A percentile compares a stretch with the other conserved stretches of the same genome.
Conservation (phyloP, 305 asterid genomes). For the Solanum hybrid region DNA sequence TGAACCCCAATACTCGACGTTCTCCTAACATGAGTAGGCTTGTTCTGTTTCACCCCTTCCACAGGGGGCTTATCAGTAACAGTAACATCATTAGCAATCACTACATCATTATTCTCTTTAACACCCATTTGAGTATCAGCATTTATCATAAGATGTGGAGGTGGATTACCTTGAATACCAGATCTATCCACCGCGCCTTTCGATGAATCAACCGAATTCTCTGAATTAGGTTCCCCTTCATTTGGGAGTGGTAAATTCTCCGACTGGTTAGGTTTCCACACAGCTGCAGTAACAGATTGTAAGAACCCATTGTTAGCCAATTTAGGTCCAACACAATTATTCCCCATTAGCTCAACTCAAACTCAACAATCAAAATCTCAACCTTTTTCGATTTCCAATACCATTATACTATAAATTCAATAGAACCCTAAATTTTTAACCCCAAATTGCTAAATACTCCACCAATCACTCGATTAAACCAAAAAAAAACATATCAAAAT, state of each 20-base stretch:
- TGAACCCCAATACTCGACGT: conserved; percentile 33
- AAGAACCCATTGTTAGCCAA: conserved; percentile 53
- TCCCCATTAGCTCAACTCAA: conserved; percentile 33
- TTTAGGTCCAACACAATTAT: conserved; percentile 51
- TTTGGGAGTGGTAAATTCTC: conserved; percentile 31
- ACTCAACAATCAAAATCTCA: not conserved
- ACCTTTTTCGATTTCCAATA: not conserved
- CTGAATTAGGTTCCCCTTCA: conserved; percentile 10
- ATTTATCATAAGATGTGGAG: conserved; percentile 30
- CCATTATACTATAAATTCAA: not conserved
- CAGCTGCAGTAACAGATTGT: conserved; percentile 52
- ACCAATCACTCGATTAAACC: not conserved
- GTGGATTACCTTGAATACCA: conserved; percentile 16
- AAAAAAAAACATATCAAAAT: not conserved
- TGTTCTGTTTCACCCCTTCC: conserved; percentile 18
- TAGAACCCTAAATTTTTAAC: not conserved
- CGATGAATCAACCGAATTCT: conserved; percentile 2
- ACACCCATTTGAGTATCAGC: not conserved
- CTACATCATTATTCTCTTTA: not conserved
- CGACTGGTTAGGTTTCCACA: conserved; percentile 41
- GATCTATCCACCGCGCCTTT: conserved; percentile 11
- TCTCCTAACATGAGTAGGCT: conserved; percentile 30
- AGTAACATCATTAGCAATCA: not conserved
- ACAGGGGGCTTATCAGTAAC: conserved; percentile 14
- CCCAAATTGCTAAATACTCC: not conserved